Percentiles rank a stretch among this genome's conserved stretches.
These are phyloP conservation scores for Mucor velutinosus DNA, from an alignment of 371 early-diverging fungal genomes.

Conservation along the genomic window DNA sequence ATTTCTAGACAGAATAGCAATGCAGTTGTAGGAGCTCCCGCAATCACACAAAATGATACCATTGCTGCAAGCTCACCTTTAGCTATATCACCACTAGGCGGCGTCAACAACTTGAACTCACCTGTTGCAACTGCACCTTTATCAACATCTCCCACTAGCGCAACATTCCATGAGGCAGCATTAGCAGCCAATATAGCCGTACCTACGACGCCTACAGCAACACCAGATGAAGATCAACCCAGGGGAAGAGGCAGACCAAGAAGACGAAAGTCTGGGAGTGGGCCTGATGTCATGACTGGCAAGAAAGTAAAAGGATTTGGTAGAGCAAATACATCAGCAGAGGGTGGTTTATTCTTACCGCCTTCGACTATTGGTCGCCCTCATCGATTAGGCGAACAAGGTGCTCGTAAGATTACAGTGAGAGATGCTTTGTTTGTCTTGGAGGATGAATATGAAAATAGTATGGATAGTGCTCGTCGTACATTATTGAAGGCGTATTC, in stretches of 20 bases:
- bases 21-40: not conserved
- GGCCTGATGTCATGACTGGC: slow-evolving; percentile 12
- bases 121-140: not conserved
- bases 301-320: slow-evolving; percentile 19
- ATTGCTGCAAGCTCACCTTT: not conserved
- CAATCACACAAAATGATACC: not conserved
- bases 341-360: slow-evolving; percentile 10
- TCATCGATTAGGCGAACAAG: slow-evolving; percentile 42
- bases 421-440: slow-evolving; percentile 73
- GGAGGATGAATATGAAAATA: slow-evolving; percentile 68
- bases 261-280: slow-evolving; percentile 26
- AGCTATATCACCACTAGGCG: not conserved
- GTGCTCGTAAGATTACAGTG: slow-evolving; percentile 63
- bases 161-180: not conserved
- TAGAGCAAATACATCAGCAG: not conserved
- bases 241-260: slow-evolving; percentile 48
- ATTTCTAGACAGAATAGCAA: slow-evolving; percentile 11
- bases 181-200: not conserved
- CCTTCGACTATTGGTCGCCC: slow-evolving; percentile 23
- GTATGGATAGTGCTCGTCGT: slow-evolving; percentile 53
- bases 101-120: not conserved
- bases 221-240: slow-evolving; percentile 28
- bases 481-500: slow-evolving; percentile 65
- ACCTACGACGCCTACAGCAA: slow-evolving; percentile 6
- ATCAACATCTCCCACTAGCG: slow-evolving; percentile 12